A percentile compares a stretch with the other conserved stretches of the same genome.
phyloP scores from a whole-genome alignment of 2,329 filamentous ascomycete species.

The Zasmidium citrigriseum region DNA sequence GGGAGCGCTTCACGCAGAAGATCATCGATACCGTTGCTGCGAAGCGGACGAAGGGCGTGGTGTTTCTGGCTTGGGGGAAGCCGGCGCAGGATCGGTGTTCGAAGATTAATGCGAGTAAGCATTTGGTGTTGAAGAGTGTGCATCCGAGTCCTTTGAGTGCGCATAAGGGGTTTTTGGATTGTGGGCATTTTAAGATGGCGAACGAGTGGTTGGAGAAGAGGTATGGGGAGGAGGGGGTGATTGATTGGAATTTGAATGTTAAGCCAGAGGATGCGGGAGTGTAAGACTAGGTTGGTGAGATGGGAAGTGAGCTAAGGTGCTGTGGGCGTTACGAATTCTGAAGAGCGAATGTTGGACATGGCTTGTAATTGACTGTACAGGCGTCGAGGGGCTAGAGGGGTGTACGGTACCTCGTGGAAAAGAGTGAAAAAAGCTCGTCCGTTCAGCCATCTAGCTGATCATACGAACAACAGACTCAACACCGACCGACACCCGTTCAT shows the following conservation, averaged over 20 bases:
- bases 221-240: conserved; percentile 77
- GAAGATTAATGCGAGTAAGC: conserved; percentile 70
- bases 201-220: conserved; percentile 80
- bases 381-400: not conserved
- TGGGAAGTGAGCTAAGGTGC: not conserved
- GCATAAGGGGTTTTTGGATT: conserved; percentile 67
- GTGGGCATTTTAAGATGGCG: conserved; percentile 75
- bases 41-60: conserved; percentile 76
- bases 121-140: conserved; percentile 81
- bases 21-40: conserved; percentile 85
- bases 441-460: not conserved
- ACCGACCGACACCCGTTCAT: too few species aligned
- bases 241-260: conserved; percentile 73
- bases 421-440: not conserved
- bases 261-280: conserved; percentile 44
- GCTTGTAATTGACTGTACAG: not conserved
- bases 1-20: conserved; percentile 90
- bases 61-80: conserved; percentile 92
- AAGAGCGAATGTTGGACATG: not conserved
- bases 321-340: not conserved
- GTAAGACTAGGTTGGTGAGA: conserved; percentile 17
- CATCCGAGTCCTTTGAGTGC: conserved; percentile 95
- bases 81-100: conserved; percentile 78
- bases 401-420: not conserved
- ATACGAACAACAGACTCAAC: too few species aligned